A percentile compares a stretch with the other conserved stretches of the same genome.
Evolutionary conservation across 1,139 yeast species (phyloP).

Genomic region (Protomyces arabidopsidicola): DNA sequence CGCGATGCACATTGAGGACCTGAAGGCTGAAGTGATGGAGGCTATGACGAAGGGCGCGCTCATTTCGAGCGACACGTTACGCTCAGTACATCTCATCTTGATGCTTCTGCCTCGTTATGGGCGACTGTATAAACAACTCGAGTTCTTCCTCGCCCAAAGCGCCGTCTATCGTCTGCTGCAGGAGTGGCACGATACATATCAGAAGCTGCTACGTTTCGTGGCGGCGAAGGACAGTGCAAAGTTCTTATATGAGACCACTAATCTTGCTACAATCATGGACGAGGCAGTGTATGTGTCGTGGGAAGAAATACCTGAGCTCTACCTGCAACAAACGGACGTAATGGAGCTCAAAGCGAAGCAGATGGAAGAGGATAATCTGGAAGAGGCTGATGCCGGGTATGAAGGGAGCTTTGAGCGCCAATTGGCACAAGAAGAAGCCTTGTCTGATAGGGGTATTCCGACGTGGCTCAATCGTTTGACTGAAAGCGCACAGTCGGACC

Average conservation of each 20-base stretch:
- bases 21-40: neutral
- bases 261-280: neutral
- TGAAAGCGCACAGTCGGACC: neutral
- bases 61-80: neutral
- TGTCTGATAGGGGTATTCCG: neutral
- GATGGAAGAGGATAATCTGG: neutral
- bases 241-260: neutral
- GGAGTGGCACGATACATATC: neutral
- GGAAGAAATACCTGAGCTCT: neutral
- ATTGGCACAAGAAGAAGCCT: neutral
- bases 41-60: neutral
- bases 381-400: neutral
- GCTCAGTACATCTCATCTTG: neutral
- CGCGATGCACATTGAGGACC: neutral
- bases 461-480: neutral
- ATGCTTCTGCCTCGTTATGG: neutral
- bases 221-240: neutral
- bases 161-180: neutral
- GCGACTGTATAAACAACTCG: neutral
- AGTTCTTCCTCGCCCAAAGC: neutral
- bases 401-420: neutral
- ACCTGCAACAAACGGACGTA: neutral
- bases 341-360: neutral
- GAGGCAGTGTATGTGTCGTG: neutral
- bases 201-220: neutral